phyloP scores from a whole-genome alignment of 148 eudicot species.

The Arbutus unedo region DNA sequence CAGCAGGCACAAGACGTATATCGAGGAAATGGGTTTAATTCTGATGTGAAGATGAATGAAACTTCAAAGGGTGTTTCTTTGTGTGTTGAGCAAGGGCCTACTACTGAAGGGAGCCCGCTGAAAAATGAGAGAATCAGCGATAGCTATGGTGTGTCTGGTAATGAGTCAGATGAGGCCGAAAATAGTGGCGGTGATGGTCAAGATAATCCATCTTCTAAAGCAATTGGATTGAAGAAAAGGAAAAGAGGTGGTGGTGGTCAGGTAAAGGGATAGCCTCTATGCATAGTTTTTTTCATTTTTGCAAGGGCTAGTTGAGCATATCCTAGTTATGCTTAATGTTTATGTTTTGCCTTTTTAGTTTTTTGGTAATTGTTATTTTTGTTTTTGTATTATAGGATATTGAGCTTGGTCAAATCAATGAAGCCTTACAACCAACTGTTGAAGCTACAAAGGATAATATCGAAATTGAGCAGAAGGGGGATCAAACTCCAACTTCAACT shows the following conservation, averaged over 20 bases:
- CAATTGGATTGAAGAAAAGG: slow-evolving; percentile 61
- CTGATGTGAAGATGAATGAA: slow-evolving; percentile 36
- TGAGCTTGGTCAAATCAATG: slow-evolving; percentile 47
- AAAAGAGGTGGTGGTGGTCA: slow-evolving; percentile 55
- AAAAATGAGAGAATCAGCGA: slow-evolving; percentile 38
- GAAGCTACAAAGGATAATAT: slow-evolving; percentile 38
- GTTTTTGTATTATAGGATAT: slow-evolving; percentile 37
- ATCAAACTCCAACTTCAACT: slow-evolving; percentile 42
- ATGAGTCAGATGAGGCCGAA: slow-evolving; percentile 64
- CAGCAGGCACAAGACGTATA: slow-evolving; percentile 45
- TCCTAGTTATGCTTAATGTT: neutral
- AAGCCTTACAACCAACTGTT: slow-evolving; percentile 36
- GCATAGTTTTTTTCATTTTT: neutral
- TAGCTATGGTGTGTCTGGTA: slow-evolving; percentile 32
- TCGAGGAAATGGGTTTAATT: slow-evolving; percentile 30
- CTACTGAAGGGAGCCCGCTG: slow-evolving; percentile 34
- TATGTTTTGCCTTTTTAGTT: neutral
- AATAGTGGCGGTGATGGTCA: slow-evolving; percentile 49
- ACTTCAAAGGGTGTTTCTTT: slow-evolving; percentile 44
- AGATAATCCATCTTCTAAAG: slow-evolving; percentile 47
- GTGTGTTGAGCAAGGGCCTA: slow-evolving; percentile 26
- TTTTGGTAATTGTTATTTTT: neutral
- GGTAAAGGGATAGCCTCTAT: slow-evolving; percentile 35
- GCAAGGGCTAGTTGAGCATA: neutral
- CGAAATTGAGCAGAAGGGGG: slow-evolving; percentile 47